Evolutionary conservation across 176 grass and related monocot species (phyloP).

Genomic region (Oryza brachyantha): DNA sequence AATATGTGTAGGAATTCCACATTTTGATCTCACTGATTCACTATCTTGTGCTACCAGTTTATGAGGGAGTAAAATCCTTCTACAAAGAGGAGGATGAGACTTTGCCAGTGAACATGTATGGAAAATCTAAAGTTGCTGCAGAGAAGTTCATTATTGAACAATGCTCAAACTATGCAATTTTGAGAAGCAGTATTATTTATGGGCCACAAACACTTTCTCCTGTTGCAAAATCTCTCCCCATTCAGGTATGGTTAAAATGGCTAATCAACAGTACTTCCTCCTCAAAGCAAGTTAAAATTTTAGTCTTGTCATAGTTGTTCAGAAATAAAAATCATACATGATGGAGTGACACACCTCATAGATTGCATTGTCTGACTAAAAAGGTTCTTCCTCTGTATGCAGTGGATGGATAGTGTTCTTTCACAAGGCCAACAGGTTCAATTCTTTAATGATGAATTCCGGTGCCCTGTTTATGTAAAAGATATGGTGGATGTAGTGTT

Average conservation of each 20-base stretch:
- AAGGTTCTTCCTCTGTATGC: slow-evolving; percentile 32
- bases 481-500: slow-evolving; percentile 76
- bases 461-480: slow-evolving; percentile 87
- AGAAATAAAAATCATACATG: background rate
- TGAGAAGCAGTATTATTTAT: slow-evolving; percentile 96
- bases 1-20: background rate
- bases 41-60: slow-evolving; percentile 56
- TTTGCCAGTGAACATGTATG: slow-evolving; percentile 86
- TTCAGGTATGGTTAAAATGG: slow-evolving; percentile 55
- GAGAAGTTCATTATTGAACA: slow-evolving; percentile 67
- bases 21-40: background rate
- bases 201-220: slow-evolving; percentile 88
- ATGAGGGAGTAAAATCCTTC: slow-evolving; percentile 83
- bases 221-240: slow-evolving; percentile 79
- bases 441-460: slow-evolving; percentile 80
- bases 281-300: background rate
- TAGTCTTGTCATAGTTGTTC: background rate
- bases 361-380: slow-evolving; percentile 6
- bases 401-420: slow-evolving; percentile 94
- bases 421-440: slow-evolving; percentile 74
- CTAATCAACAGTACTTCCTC: background rate
- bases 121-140: slow-evolving; percentile 80
- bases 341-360: background rate
- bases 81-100: slow-evolving; percentile 83
- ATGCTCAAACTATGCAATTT: slow-evolving; percentile 71